phyloP scores from a whole-genome alignment of 208 protist species.

The Acanthamoeba triangularis region DNA sequence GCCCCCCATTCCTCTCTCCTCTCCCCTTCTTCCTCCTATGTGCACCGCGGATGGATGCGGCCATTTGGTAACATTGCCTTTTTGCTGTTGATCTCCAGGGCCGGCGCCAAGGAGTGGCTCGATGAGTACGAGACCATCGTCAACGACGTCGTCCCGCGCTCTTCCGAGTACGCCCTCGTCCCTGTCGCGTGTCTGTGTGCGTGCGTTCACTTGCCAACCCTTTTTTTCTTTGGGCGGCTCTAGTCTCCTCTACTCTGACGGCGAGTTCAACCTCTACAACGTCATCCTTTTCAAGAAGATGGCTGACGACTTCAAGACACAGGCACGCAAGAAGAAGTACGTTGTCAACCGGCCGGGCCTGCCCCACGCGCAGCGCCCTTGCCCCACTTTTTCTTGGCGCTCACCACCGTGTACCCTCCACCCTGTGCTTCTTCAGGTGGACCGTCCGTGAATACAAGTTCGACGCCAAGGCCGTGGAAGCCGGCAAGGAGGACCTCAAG shows the following conservation, averaged over 20 bases:
- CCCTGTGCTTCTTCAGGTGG: conserved; percentile 32
- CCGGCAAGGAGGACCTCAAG: conserved; percentile 81
- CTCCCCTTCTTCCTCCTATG: background rate
- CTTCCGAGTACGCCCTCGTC: conserved; percentile 60
- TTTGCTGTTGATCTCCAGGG: background rate
- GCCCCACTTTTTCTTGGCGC: too few relatives aligned
- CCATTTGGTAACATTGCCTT: background rate
- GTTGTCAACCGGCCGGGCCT: too few relatives aligned
- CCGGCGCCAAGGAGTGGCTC: conserved; percentile 83
- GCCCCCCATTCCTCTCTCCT: background rate
- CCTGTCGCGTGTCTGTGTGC: background rate
- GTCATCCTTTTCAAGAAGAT: conserved; percentile 87
- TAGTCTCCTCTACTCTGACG: conserved; percentile 11
- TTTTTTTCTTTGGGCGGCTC: background rate
- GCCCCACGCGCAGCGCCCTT: too few relatives aligned
- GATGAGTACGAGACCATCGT: conserved; percentile 82
- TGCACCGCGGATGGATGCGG: background rate
- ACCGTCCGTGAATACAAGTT: conserved; percentile 82
- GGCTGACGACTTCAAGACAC: conserved; percentile 86
- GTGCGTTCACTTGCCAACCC: too few relatives aligned
- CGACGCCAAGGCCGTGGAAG: conserved; percentile 77
- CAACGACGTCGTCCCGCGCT: conserved; percentile 86
- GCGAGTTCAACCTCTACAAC: conserved; percentile 68
- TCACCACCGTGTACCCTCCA: too few relatives aligned
- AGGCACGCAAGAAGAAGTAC: conserved; percentile 82